Base-by-base conservation (phyloP, 768 basidiomycete genomes). In the Phanerochaete carnosa region DNA sequence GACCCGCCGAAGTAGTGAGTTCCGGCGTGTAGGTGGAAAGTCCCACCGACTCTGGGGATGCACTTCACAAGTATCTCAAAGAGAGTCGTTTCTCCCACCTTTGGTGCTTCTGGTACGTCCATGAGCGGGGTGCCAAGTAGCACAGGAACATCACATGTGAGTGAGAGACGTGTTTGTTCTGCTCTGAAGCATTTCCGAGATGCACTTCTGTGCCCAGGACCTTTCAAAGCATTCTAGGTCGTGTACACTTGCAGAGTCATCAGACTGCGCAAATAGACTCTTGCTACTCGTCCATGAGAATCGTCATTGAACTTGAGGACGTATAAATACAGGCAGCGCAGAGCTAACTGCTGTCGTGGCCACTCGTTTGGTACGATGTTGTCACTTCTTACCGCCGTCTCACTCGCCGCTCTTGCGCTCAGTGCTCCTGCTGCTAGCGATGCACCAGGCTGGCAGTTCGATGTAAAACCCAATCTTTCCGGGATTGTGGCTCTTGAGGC, bases 401-500 rank as follows among this genome's bases (percentile, higher is more conserved):
- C 47, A n/a, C 35, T 49, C 16, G 57, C 47, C 25, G 26, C 32
- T 3, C 19, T 25, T 15, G 30, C 57, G 9, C 7, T 43, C 23
- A n/a, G 5, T 29, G 47, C 47, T 13, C 57, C 35, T 12, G 45
- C 57, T 22, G 57, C 57, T 15, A 28, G n/a, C 16, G 35, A 32
- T 25, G 47, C 57, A 8, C 57, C 57, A 25, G 33, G 16, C 2
- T 58, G 57, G 57, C 32, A 30, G 23, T 58, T 58, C 57, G 47
- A 50, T 22, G 47, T 58, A 11, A 47, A 58, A 32, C 47, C 28
- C 19, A 35, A 29, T 5, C 28, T 37, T 3, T 65, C 68, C 26
- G 68, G 68, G 8, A 65, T 68, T 60, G 65, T 69, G 12, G 68
- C 63, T 2, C 56, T 69, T 7, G 67, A 68, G 61, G 53, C 65